Base-by-base conservation (phyloP, 805 yeast species). In the Kuraishia capsulata region DNA sequence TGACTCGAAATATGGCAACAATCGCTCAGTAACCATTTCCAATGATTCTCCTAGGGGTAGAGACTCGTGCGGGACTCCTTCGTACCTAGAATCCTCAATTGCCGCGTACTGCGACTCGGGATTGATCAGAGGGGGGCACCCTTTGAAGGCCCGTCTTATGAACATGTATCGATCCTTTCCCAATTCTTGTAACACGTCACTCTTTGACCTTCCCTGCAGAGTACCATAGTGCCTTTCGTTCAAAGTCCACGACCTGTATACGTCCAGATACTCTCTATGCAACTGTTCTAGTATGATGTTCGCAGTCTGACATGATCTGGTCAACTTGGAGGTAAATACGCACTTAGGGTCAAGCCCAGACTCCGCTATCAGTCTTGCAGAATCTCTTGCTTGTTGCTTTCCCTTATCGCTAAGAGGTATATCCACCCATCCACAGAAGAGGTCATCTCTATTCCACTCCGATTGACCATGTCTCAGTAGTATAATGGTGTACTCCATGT, bases 391-490 rank as follows among this genome's bases (percentile, higher is more conserved):
- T 58, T 84, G 92, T 43, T 64, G 61, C 46, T 67, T 63, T 35
- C 95, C 95, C 43, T 73, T 70, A 5, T 63, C 76, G 3, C 89
- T 78, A 49, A 84, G 64, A 42, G 71, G 67, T 25, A 82, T 80
- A 61, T 84, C 90, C 23, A 81, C 77, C 95, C 95, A 84, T 16
- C 95, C 95, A 57, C 92, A 82, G 61, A 84, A 84, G 46, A 76
- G 66, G 59, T 81, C 77, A 52, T 73, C 73, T 54, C 80, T 77
- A 56, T 84, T 84, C 76, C 86, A 77, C 52, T 76, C 79, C 52
- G 88, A 79, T 57, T 84, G 84, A 3, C 95, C 95, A 66, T 84
- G 95, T 61, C 95, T 76, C 39, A 83, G 69, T 42, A 83, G 61
- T 38, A 79, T 64, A 43, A 78, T 59, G 46, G 49, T 50, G 35